Evolutionary conservation across 768 basidiomycete species (phyloP).

Genomic region (Lanmaoa pseudosensibilis): DNA sequence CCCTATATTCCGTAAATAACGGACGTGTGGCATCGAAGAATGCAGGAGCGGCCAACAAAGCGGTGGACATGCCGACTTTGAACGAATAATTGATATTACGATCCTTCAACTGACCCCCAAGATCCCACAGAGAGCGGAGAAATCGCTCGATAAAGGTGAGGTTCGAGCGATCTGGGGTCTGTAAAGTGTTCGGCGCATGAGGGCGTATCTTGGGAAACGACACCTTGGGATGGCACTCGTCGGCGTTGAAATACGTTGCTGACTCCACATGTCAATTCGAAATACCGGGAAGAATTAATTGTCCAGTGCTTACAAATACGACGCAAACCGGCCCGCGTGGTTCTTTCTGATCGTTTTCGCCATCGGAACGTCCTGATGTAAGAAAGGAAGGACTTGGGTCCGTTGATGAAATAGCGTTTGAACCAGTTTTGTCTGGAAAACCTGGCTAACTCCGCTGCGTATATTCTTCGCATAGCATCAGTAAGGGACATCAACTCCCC

Average conservation of each 20-base stretch:
- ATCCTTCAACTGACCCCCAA: conserved; percentile 64
- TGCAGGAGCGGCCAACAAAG: conserved; percentile 82
- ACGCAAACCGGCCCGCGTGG: conserved; percentile 24
- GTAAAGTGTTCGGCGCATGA: conserved; percentile 83
- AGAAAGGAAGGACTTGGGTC: conserved; percentile 26
- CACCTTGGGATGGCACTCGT: conserved; percentile 48
- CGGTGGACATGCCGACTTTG: conserved; percentile 83
- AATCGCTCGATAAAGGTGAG: conserved; percentile 62
- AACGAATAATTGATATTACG: conserved; percentile 84
- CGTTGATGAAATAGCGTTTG: conserved; percentile 35
- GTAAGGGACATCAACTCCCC: conserved; percentile 78
- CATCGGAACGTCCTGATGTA: conserved; percentile 18
- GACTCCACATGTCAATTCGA: conserved; percentile 5
- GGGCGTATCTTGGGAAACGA: conserved; percentile 80
- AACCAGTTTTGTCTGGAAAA: conserved; percentile 39
- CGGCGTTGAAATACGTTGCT: conserved; percentile 57
- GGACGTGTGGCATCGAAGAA: conserved; percentile 80
- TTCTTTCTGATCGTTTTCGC: conserved; percentile 15
- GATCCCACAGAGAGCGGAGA: conserved; percentile 70
- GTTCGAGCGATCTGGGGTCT: conserved; percentile 65
- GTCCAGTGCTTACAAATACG: conserved; percentile 44
- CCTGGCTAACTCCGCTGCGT: conserved; percentile 59
- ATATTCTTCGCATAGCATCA: conserved; percentile 81
- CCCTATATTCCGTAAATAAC: conserved; percentile 76
- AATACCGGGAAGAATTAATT: background rate